These are phyloP conservation scores for Darksidea phi DNA, from an alignment of 495 filamentous ascomycete species.

Conservation along the genomic window DNA sequence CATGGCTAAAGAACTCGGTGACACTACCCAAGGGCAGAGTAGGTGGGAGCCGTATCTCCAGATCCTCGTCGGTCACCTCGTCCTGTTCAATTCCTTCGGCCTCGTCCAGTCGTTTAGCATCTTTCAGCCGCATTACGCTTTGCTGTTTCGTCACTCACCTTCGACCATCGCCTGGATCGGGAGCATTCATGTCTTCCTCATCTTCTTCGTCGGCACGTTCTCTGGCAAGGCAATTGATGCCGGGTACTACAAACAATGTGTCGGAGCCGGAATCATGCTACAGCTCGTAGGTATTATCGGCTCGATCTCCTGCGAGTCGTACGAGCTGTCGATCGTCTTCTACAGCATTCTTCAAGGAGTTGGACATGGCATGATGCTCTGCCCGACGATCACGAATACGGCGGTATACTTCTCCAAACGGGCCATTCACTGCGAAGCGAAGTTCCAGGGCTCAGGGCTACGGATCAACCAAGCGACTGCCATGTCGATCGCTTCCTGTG, in stretches of 20 bases:
- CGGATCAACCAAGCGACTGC: conserved; percentile 63
- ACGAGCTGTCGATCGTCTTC: conserved; percentile 75
- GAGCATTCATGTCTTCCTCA: conserved; percentile 39
- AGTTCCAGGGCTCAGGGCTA: neutral
- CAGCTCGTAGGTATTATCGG: conserved; percentile 64
- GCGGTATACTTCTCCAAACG: conserved; percentile 63
- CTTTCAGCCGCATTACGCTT: conserved; percentile 41
- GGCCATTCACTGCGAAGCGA: neutral
- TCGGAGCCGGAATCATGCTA: conserved; percentile 42
- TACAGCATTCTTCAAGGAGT: conserved; percentile 74
- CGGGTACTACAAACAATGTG: conserved; percentile 32
- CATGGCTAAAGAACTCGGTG: too few relatives aligned
- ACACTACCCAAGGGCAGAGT: too few relatives aligned
- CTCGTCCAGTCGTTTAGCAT: conserved; percentile 38
- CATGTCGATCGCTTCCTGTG: conserved; percentile 64
- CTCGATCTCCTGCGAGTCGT: conserved; percentile 58
- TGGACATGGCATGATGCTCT: conserved; percentile 71
- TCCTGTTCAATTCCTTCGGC: conserved; percentile 65
- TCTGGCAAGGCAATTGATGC: conserved; percentile 39
- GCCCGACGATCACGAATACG: conserved; percentile 63
- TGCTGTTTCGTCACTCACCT: conserved; percentile 19
- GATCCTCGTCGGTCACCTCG: conserved; percentile 57
- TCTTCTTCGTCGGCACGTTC: conserved; percentile 41
- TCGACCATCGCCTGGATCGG: conserved; percentile 46
- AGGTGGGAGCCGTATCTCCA: conserved; percentile 39